Evolutionary conservation across 495 filamentous ascomycete species (phyloP), one percentile per base, ranked within the genome.

Genomic region (Cercophora scortea): DNA sequence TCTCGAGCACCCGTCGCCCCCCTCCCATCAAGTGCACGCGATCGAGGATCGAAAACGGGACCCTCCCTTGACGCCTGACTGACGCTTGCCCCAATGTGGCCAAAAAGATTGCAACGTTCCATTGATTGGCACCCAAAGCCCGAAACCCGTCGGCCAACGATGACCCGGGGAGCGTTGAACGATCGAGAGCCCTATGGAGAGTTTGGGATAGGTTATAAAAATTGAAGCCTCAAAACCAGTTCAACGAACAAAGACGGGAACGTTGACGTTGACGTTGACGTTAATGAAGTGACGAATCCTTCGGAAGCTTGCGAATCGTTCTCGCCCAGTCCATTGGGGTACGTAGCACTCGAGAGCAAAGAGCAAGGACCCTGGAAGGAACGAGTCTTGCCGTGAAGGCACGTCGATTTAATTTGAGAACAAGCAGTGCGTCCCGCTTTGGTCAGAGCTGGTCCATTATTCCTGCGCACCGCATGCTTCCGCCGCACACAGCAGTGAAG

Each of bases 61-160:
- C 5, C 25, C 25, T 25, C 5, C 25, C 25, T 25, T 25, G 38
- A 11, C 10, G 38, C 38, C 38, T 7, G 8, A 40, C 38, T 11
- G n/a, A 15, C 11, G 3, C 10, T 11, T 11, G 38, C n/a, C 11
- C 38, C 3, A 8, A 11, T 40, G 38, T 40, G 38, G 38, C 38
- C 38, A 40, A 32, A 18, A 42, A 18, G 48, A 50, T 50, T 42
- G 48, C 39, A 50, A 50, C 48, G 48, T 50, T 50, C 48, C 48
- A 50, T 25, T 25, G 25, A 25, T 25, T 25, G 25, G 5, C 25
- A 25, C 25, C 25, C 25, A 25, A 25, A 25, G 2, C 25, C 25
- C 25, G 25, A 25, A 25, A 25, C 25, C 25, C 25, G 5, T 50
- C 48, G 48, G 16, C 11, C 10, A 15, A 40, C 38, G n/a, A 40